These are phyloP conservation scores for Starmerella khaoyaiensis DNA, from an alignment of 805 yeast species.

Conservation along the genomic window DNA sequence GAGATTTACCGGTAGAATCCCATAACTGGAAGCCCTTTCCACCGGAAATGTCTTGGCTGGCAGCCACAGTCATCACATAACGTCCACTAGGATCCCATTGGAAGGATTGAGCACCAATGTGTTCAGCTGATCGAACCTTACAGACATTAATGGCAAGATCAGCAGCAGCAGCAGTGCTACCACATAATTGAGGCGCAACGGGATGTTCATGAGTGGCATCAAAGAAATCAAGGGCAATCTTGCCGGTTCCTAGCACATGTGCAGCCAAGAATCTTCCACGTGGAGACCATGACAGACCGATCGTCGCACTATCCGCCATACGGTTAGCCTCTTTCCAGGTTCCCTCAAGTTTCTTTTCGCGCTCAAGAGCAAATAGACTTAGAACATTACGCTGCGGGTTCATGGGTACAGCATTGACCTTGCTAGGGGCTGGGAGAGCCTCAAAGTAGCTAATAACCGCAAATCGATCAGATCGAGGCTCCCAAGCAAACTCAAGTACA, in stretches of 20 bases:
- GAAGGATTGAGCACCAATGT: constrained; percentile 65
- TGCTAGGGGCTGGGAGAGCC: constrained; percentile 25
- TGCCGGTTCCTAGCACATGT: constrained; percentile 34
- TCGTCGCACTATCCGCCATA: constrained; percentile 48
- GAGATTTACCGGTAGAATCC: constrained; percentile 66
- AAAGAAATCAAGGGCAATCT: constrained; percentile 60
- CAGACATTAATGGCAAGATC: constrained; percentile 47
- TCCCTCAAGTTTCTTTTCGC: constrained; percentile 36
- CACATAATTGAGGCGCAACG: constrained; percentile 14
- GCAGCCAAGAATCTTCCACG: constrained; percentile 71
- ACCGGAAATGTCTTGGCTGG: constrained; percentile 26
- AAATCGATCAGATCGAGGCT: constrained; percentile 82
- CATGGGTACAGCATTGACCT: constrained; percentile 12
- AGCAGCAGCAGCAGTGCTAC: constrained; percentile 26
- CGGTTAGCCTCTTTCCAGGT: constrained; percentile 50
- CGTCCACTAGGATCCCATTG: constrained; percentile 97
- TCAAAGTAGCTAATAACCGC: constrained; percentile 55
- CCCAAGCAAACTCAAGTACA: constrained; percentile 86
- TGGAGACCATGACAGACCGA: constrained; percentile 70
- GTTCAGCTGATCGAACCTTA: constrained; percentile 49
- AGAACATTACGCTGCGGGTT: constrained; percentile 37
- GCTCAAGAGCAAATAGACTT: constrained; percentile 74
- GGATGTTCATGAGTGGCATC: constrained; percentile 59
- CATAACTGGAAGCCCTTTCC: constrained; percentile 85
- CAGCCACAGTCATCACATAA: constrained; percentile 45